Evolutionary conservation across 225 moss, liverwort and hornwort species (phyloP).

Genomic region (Pseudisothecium myosuroides): DNA sequence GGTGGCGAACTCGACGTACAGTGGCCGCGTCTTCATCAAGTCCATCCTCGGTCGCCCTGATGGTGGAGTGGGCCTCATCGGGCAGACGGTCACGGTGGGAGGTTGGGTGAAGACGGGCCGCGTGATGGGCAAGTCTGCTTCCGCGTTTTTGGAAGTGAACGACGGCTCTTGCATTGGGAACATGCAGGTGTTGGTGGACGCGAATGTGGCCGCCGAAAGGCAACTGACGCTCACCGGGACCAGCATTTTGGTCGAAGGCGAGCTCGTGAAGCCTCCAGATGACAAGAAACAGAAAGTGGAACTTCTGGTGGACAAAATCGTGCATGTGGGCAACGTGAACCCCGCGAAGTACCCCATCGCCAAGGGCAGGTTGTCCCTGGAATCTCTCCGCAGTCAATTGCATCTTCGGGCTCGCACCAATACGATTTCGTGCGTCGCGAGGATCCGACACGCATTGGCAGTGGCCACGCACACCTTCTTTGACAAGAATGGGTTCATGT

Average conservation of each 20-base stretch:
- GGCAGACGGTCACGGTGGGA: conserved; percentile 60
- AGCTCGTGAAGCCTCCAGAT: conserved; percentile 63
- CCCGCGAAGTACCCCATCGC: conserved; percentile 68
- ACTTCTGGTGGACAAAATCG: conserved; percentile 41
- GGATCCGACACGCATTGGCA: conserved; percentile 68
- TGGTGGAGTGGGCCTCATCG: conserved; percentile 61
- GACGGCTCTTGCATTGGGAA: conserved; percentile 74
- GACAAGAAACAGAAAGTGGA: conserved; percentile 88
- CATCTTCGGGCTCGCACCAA: conserved; percentile 82
- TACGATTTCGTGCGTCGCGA: conserved; percentile 82
- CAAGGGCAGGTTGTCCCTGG: conserved; percentile 29
- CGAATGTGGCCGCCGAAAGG: conserved; percentile 27
- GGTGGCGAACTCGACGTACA: conserved; percentile 55
- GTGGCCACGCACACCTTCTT: conserved; percentile 78
- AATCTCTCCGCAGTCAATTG: conserved; percentile 67
- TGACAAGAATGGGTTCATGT: conserved; percentile 56
- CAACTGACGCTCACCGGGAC: conserved; percentile 65
- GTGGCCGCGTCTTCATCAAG: conserved; percentile 57
- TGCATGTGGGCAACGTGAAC: conserved; percentile 66
- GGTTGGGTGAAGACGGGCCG: conserved; percentile 96
- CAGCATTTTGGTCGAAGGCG: conserved; percentile 55
- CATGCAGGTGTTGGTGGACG: conserved; percentile 79
- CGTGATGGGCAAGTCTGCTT: conserved; percentile 42
- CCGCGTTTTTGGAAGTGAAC: conserved; percentile 76
- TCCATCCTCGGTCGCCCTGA: conserved; percentile 64